Base-by-base conservation (phyloP, 176 grass and related monocot genomes). In the Oryza glumipatula region DNA sequence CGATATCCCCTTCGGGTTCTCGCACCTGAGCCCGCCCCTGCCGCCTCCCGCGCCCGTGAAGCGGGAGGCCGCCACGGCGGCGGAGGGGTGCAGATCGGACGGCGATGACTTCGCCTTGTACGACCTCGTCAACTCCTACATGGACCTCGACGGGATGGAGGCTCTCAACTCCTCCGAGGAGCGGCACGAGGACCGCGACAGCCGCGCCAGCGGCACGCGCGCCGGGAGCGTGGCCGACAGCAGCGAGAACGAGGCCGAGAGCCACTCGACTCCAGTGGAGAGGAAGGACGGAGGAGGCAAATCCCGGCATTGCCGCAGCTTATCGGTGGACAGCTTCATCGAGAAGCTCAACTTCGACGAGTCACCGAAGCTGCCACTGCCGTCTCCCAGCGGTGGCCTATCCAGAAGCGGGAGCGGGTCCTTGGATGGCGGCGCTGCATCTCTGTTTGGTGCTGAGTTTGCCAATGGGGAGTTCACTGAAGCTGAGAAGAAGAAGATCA, bases 241-340 rank as follows among this genome's bases (percentile, higher is more conserved):
- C 77, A 98, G 93, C 64, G 93, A 96, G 75, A 96, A 96, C 54
- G 91, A 99, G 75, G 93, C 86, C 2, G 96, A 95, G 73, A 94
- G 93, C 72, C 83, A 78, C 21, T 92, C 66, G 66, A 91, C 61
- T 52, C 88, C 85, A 1, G 84, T 22, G 3, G 81, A 88, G 26
- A 79, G 69, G 69, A 76, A 82, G 86, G 82, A 85, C 71, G 75
- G 38, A 52, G 89, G 74, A 52, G 89, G 74, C 78, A 96, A 87
- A 88, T 66, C 91, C 3, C 84, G 91, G 64, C 96, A 99, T 90
- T 91, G 91, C 52, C 85, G 93, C 44, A 99, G 96, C 86, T 14
- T 99, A n/a, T 99, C 93, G 7, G 87, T 96, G 89, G 96, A 99
- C 76, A 95, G 96, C 85, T 98, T 98, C 76, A 92, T 95, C 89